Evolutionary conservation across 805 yeast genomes (phyloP).

Genomic region (Yarrowia sp.): DNA sequence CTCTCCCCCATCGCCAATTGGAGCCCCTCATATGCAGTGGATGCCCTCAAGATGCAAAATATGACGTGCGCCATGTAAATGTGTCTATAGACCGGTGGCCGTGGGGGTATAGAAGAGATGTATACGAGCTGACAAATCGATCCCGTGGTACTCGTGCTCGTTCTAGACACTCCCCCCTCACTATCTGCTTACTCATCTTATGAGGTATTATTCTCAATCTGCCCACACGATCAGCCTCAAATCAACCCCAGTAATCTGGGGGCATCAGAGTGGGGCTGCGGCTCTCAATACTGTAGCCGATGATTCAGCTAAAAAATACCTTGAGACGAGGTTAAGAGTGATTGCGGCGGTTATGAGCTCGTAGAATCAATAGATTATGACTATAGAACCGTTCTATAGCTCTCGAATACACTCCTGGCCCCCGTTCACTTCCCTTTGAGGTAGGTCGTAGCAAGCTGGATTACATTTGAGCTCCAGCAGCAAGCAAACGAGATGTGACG

Average conservation of each 20-base stretch:
- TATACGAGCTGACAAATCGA: too few species aligned
- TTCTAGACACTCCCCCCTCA: too few species aligned
- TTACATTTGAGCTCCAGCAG: slow-evolving; percentile 8
- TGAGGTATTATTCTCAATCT: not conserved
- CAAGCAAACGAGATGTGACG: not conserved
- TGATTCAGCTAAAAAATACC: not conserved
- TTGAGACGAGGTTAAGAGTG: not conserved
- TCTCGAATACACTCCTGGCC: not conserved
- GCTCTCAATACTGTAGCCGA: not conserved
- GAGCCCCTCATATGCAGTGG: not conserved
- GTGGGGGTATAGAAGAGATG: too few species aligned
- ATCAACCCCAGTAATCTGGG: not conserved
- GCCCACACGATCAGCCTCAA: not conserved
- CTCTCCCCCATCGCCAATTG: too few species aligned
- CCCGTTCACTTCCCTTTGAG: not conserved
- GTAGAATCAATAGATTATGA: too few species aligned
- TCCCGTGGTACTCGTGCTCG: too few species aligned
- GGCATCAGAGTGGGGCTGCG: slow-evolving; percentile 11
- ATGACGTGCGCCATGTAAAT: slow-evolving; percentile 16
- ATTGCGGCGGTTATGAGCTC: too few species aligned
- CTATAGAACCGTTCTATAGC: not conserved
- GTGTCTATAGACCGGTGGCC: not conserved
- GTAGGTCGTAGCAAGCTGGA: slow-evolving; percentile 8
- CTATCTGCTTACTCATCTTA: not conserved
- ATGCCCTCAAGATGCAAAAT: slow-evolving; percentile 26